Conservation (phyloP, 169 alveolate genomes). For the Babesia bovis region DNA sequence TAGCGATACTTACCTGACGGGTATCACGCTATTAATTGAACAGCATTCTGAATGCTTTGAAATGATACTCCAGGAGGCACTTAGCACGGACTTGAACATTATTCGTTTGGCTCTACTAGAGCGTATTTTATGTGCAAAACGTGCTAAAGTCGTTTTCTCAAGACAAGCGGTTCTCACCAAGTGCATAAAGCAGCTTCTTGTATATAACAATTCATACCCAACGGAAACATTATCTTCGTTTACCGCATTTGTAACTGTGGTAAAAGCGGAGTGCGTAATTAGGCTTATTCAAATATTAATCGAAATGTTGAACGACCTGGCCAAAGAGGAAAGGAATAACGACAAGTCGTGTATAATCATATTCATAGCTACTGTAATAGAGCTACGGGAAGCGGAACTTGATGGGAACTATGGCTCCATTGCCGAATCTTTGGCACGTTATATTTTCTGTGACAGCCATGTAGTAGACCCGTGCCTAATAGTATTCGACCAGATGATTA, state of each 20-base stretch:
- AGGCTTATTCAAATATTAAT: slow-evolving; percentile 19
- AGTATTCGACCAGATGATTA: slow-evolving; percentile 12
- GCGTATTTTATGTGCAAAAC: slow-evolving; percentile 16
- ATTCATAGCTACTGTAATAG: slow-evolving; percentile 9
- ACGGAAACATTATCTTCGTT: slow-evolving; percentile 10
- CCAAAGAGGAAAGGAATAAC: neutral
- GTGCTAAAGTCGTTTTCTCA: slow-evolving; percentile 17
- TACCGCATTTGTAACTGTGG: slow-evolving; percentile 10
- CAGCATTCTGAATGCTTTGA: slow-evolving; percentile 30
- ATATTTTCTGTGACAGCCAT: slow-evolving; percentile 15
- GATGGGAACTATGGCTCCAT: slow-evolving; percentile 26
- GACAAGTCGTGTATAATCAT: slow-evolving; percentile 3
- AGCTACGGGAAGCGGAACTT: slow-evolving; percentile 16
- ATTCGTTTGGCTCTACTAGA: slow-evolving; percentile 41
- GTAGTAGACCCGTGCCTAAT: neutral
- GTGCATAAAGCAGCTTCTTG: slow-evolving; percentile 6
- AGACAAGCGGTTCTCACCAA: slow-evolving; percentile 1
- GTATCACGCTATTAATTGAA: slow-evolving; percentile 19
- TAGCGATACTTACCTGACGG: slow-evolving; percentile 21
- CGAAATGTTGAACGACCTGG: slow-evolving; percentile 26
- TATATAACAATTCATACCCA: slow-evolving; percentile 1
- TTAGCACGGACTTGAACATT: slow-evolving; percentile 15
- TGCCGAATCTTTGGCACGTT: slow-evolving; percentile 22
- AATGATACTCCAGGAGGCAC: slow-evolving; percentile 12
- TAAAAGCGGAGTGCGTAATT: slow-evolving; percentile 13